Conservation (phyloP, 805 yeast species). For the Peterozyma xylosa region DNA sequence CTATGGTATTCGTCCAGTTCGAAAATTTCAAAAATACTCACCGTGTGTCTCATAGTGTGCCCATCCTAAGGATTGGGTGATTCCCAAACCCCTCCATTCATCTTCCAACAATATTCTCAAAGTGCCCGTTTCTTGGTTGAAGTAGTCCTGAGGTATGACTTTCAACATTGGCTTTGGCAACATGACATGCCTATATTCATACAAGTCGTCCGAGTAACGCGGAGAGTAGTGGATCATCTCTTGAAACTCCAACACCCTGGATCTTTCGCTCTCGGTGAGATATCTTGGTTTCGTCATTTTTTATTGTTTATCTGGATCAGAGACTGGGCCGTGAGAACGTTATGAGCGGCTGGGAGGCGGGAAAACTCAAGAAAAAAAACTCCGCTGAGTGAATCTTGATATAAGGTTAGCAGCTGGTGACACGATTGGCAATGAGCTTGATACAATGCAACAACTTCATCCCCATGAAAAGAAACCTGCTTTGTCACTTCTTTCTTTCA, state of each 20-base stretch:
- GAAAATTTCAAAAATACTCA: slow-evolving; percentile 10
- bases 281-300: slow-evolving; percentile 52
- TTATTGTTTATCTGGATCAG: slow-evolving; percentile 8
- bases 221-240: slow-evolving; percentile 94
- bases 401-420: no score
- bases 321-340: no score
- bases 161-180: slow-evolving; percentile 94
- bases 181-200: slow-evolving; percentile 95
- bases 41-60: slow-evolving; percentile 91
- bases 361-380: no score
- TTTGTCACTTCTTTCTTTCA: no score
- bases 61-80: slow-evolving; percentile 97
- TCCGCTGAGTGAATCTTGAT: no score
- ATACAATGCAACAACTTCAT: no score
- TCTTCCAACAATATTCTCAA: slow-evolving; percentile 85
- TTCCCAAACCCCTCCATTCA: slow-evolving; percentile 98
- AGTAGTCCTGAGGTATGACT: slow-evolving; percentile 89
- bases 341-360: no score
- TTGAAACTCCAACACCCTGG: slow-evolving; percentile 82
- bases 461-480: no score
- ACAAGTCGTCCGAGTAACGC: slow-evolving; percentile 83
- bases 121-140: slow-evolving; percentile 90
- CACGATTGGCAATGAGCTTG: no score
- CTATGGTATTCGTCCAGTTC: not conserved
- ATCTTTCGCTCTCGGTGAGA: slow-evolving; percentile 75